A percentile compares a stretch with the other conserved stretches of the same genome.
phyloP scores from a whole-genome alignment of 2,329 filamentous ascomycete genomes.

The Septoria linicola region DNA sequence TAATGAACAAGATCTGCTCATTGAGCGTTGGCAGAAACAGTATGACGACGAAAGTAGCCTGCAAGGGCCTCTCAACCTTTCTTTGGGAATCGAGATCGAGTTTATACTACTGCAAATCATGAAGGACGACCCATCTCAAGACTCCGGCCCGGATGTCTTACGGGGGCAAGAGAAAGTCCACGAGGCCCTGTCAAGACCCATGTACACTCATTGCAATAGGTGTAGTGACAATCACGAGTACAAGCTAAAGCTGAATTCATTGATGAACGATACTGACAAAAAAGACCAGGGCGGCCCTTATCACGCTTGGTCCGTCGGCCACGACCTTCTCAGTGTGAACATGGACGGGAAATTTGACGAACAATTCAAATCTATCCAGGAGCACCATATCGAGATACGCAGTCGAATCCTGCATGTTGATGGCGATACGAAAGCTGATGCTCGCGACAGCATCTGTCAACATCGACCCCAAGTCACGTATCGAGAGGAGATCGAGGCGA shows the following conservation, averaged over 20 bases:
- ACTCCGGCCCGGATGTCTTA: not conserved
- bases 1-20: not conserved
- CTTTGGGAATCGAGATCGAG: conserved; percentile 21
- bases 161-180: conserved; percentile 3
- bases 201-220: not conserved
- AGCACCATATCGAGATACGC: conserved; percentile 16
- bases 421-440: not conserved
- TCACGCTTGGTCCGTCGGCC: conserved; percentile 1
- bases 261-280: not conserved
- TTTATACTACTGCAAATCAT: conserved; percentile 14
- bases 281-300: not conserved
- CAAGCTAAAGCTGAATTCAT: conserved; percentile 1
- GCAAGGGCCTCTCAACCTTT: conserved; percentile 5
- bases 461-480: conserved; percentile 16
- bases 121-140: not conserved
- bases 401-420: conserved; percentile 16
- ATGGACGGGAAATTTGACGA: not conserved
- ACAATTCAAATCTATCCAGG: not conserved
- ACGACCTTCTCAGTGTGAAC: not conserved
- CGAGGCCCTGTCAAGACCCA: conserved; percentile 7
- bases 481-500: conserved; percentile 21
- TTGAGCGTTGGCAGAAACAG: not conserved
- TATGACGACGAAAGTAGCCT: conserved; percentile 7
- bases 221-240: conserved; percentile 5
- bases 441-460: not conserved